Percentiles rank a stretch among this genome's conserved stretches.
phyloP scores from a whole-genome alignment of 306 rosid species.

The Castanea mollissima region DNA sequence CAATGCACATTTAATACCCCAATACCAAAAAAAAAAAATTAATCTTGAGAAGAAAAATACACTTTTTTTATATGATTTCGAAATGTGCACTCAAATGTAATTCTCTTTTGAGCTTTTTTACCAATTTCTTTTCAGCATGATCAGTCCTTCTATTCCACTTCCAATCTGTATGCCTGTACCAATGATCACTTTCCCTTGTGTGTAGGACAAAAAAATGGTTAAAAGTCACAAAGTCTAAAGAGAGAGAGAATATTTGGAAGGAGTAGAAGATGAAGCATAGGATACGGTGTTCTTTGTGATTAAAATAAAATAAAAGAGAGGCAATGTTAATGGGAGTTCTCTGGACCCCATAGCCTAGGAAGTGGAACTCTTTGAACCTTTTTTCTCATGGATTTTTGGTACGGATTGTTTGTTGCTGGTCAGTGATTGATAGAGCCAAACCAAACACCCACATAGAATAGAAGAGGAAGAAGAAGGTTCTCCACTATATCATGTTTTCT shows the following conservation, averaged over 20 bases:
- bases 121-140: constrained; percentile 13
- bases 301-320: neutral
- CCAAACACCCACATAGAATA: constrained; percentile 29
- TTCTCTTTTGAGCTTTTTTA: neutral
- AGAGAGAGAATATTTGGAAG: constrained; percentile 15
- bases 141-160: constrained; percentile 47
- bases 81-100: constrained; percentile 21
- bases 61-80: constrained; percentile 9
- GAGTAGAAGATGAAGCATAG: constrained; percentile 15
- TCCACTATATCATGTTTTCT: constrained; percentile 17
- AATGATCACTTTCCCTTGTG: neutral
- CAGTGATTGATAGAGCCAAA: constrained; percentile 2
- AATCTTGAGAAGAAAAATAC: constrained; percentile 13
- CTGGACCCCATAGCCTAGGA: constrained; percentile 31
- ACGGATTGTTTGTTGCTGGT: constrained; percentile 31
- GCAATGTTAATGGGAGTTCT: neutral
- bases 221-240: constrained; percentile 18
- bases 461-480: neutral
- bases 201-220: constrained; percentile 28
- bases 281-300: constrained; percentile 7
- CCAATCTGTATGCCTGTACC: constrained; percentile 19
- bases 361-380: neutral
- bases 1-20: constrained; percentile 35
- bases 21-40: constrained; percentile 1
- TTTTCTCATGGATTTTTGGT: constrained; percentile 21